Evolutionary conservation across 805 yeast genomes (phyloP), one percentile per base, ranked within the genome.

Genomic region (Nakazawaea peltata): DNA sequence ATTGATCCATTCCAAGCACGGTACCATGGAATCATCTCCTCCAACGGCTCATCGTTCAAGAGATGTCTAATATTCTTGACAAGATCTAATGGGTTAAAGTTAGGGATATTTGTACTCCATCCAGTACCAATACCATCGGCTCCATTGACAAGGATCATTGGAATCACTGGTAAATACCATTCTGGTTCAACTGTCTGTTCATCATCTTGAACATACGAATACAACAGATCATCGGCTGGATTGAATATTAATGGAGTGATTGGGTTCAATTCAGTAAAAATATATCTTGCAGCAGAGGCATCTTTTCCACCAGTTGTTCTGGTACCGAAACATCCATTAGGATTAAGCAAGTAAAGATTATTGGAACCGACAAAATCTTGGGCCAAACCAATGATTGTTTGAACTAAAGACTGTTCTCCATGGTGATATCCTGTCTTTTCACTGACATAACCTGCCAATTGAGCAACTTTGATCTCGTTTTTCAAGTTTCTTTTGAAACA

Each of bases 101-200:
- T 77, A 1, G 98, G 98, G 43, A 92, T 81, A 42, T 74, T 77
- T 1, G 97, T 87, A 44, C 95, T 84, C 97, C 97, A 92, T 45
- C 98, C 98, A 31, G 98, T 88, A 43, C 98, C 98, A 56, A 92
- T 92, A 63, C 98, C 98, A 59, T 92, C 98, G 7, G 90, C 71
- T 39, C 98, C 98, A 52, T 92, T 92, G 4, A 92, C 95, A 42
- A 92, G 67, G n/a, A 92, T 54, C 85, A 87, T 84, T 8, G 98
- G 98, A 26, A 92, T 47, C n/a, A 92, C 77, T 1, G 98, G 98
- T 27, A 85, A 65, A 56, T 86, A 92, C 87, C 94, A 86, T 48
- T 84, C 87, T 0, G 98, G 98, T 55, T 92, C 98, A 14, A 90
- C 94, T 0, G 90, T 77, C 43, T 75, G 79, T 48, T 86, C 97